Base-by-base conservation (phyloP, 2,329 filamentous ascomycete species). In the Lasiodiplodia hormozganensis region DNA sequence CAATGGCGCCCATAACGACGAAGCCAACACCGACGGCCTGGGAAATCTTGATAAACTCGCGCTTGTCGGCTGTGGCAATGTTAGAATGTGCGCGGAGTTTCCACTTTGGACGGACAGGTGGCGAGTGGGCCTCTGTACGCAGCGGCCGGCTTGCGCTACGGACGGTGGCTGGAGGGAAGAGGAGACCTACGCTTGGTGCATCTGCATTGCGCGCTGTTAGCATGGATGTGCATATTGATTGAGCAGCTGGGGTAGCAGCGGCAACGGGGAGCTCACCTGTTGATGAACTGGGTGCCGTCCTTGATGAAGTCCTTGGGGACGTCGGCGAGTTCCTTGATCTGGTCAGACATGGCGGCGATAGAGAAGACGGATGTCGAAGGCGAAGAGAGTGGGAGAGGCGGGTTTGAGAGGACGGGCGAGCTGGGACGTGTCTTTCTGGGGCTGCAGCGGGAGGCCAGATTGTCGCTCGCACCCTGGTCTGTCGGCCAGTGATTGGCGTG, bases 251-350 rank as follows among this genome's bases (percentile, higher is more conserved):
- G 18, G 21, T 16, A 16, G 65, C 16, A 10, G 57, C 21, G 16
- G 56, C 66, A 49, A 62, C 49, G 57, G 57, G 66, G 34, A 68
- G 53, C 62, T 57, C 25, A 69, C 69, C 83, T 75, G 73, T 83
- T 83, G 70, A 85, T 75, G 78, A 85, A 85, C 56, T 81, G 79
- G 65, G 82, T 79, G 71, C 83, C 83, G 73, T 85, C 83, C 75
- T 82, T 82, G 72, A 80, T 73, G 72, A 80, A 80, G 76, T 80
- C 77, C 65, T 78, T 77, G 70, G 78, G 78, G 71, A 79, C 76
- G 70, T 92, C 90, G 77, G 91, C 86, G 75, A 92, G 82, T 77
- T 92, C 89, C 80, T 91, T 88, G 74, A 92, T 80, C 79, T 90
- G 86, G 78, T 91, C 90, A 80, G 88, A 85, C 87, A 89, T 89